Evolutionary conservation across 2,329 filamentous ascomycete species (phyloP), one percentile per base, ranked within the genome.

Genomic region (Trichoderma cornu-damae): DNA sequence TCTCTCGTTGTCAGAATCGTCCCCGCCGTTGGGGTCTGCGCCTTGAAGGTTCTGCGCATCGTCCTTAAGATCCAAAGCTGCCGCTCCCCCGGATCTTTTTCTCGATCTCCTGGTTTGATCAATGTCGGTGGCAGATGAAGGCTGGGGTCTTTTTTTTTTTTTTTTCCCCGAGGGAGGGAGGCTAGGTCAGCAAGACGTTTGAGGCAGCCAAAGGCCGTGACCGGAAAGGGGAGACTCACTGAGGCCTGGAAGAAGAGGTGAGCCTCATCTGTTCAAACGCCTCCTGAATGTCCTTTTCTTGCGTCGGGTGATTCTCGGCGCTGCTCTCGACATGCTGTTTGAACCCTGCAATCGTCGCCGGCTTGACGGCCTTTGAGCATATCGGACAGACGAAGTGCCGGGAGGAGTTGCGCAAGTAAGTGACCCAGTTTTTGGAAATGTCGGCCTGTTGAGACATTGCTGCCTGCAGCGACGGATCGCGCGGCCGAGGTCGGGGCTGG

Each of bases 231-330:
- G 49, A 26, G 8, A 50, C 58, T 51, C n/a, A 59, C 58, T 26
- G 53, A 24, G 47, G 16, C 18, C 52, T 57, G 14, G 53, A 38
- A n/a, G 53, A 38, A n/a, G 48, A 32, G 24, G 2, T 35, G 1
- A 57, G 30, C 3, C 40, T 57, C 40, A 64, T 61, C 18, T 56
- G 64, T 9, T 62, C 59, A 32, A 68, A 68, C 2, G 62, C 65
- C 37, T 63, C 56, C n/a, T 64, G 60, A 9, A 70, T 64, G n/a
- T 62, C 66, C 2, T 62, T 44, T 4, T 70, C 65, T 2, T 60
- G 62, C 3, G 59, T 57, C 16, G 60, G 43, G 16, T 69, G 66
- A 4, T 60, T 63, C 1, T 56, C 16, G 6, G 35, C 22, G 16
- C 67, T 58, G 1, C 47, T 54, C 2, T 56, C 58, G 32, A 66